These are phyloP conservation scores for Ophiosphaerella narmari DNA, from an alignment of 2,329 filamentous ascomycete genomes.

Conservation along the genomic window DNA sequence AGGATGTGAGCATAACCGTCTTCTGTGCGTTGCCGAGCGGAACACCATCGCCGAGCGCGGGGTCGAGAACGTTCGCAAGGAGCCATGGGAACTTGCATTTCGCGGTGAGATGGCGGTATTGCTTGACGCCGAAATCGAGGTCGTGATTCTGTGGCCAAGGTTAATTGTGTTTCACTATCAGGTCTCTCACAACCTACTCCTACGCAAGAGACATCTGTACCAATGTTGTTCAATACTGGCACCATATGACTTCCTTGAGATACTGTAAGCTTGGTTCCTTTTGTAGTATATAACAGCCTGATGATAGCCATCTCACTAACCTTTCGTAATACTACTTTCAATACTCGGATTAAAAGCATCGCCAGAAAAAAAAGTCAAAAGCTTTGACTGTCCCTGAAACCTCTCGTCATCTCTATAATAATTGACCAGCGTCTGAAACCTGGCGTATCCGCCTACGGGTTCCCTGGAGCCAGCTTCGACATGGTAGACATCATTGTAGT, in stretches of 20 bases:
- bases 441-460: conserved; percentile 78
- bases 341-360: conserved; percentile 92
- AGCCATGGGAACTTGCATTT: conserved; percentile 90
- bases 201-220: conserved; percentile 79
- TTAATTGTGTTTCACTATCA: conserved; percentile 12
- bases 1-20: conserved; percentile 76
- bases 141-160: conserved; percentile 72
- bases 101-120: conserved; percentile 72
- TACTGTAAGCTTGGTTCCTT: not conserved
- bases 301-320: conserved; percentile 41
- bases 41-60: conserved; percentile 73
- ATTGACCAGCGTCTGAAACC: conserved; percentile 79
- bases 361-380: conserved; percentile 84
- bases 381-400: conserved; percentile 66
- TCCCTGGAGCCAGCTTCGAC: conserved; percentile 77
- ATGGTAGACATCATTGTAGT: conserved; percentile 96
- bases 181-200: conserved; percentile 61
- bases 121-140: conserved; percentile 84
- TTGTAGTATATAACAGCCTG: not conserved
- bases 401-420: conserved; percentile 69
- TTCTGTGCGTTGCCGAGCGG: conserved; percentile 76
- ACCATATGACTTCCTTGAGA: conserved; percentile 78
- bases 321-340: conserved; percentile 88
- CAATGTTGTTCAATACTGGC: conserved; percentile 76
- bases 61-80: conserved; percentile 85